phyloP scores from a whole-genome alignment of 2,329 filamentous ascomycete genomes.

The Trichoderma atroviride region DNA sequence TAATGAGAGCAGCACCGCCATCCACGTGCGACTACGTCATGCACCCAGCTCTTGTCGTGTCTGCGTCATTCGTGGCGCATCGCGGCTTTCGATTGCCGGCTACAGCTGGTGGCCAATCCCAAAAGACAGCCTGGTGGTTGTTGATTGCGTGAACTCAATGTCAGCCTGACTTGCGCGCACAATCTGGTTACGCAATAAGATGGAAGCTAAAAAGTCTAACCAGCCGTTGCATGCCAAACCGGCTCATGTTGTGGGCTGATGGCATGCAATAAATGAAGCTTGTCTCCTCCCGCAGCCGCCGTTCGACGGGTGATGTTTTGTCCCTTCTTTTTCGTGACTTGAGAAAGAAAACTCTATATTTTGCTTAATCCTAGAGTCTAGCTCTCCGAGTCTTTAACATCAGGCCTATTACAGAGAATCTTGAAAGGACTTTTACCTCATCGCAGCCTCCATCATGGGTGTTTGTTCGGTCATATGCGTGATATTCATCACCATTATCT shows the following conservation, averaged over 20 bases:
- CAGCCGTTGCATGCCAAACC: constrained; percentile 5
- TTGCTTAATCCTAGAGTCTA: not conserved
- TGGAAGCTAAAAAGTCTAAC: constrained; percentile 8
- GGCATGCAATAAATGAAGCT: constrained; percentile 6
- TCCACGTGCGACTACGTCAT: constrained; percentile 27
- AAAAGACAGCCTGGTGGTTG: not conserved
- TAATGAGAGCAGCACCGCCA: not conserved
- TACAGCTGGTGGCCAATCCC: not conserved
- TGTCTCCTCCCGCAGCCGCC: not conserved
- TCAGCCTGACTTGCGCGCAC: not conserved
- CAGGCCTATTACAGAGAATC: not conserved
- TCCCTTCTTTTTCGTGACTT: not conserved
- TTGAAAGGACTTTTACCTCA: not conserved
- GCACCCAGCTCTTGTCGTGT: not conserved
- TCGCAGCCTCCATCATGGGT: constrained; percentile 48
- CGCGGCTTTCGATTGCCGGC: not conserved
- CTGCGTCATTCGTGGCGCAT: constrained; percentile 16
- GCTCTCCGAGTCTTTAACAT: not conserved
- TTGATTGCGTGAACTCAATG: constrained; percentile 15
- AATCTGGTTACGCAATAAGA: constrained; percentile 24
- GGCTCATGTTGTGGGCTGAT: not conserved
- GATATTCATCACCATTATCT: constrained; percentile 56
- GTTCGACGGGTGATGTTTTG: not conserved
- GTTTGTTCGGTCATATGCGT: constrained; percentile 52
- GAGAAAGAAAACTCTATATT: not conserved